These are phyloP conservation scores for Boletus patriciae DNA, from an alignment of 768 basidiomycete genomes.

Conservation along the genomic window DNA sequence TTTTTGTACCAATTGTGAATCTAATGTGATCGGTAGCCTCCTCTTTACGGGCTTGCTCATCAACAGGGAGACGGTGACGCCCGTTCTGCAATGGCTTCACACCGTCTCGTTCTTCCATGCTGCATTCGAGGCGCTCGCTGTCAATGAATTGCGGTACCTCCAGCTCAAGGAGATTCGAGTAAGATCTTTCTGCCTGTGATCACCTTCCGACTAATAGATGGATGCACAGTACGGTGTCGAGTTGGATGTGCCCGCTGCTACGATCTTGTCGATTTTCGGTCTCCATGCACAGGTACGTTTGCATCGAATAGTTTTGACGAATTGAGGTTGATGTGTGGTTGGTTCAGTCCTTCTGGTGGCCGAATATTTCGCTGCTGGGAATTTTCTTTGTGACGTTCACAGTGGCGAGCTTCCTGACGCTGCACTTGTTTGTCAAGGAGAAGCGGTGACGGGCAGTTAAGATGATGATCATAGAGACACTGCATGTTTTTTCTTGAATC, in stretches of 20 bases:
- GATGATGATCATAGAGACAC: background rate
- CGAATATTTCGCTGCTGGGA: slow-evolving; percentile 81
- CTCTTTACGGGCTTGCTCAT: slow-evolving; percentile 95
- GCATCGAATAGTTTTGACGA: background rate
- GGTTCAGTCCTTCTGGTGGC: slow-evolving; percentile 92
- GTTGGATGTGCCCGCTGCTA: slow-evolving; percentile 92
- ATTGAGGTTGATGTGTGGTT: slow-evolving; percentile 6
- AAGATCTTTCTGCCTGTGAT: slow-evolving; percentile 23
- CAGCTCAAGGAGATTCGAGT: slow-evolving; percentile 91
- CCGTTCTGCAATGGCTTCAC: slow-evolving; percentile 79
- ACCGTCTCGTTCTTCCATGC: slow-evolving; percentile 98
- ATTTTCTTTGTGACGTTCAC: slow-evolving; percentile 88
- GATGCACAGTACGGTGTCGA: slow-evolving; percentile 90
- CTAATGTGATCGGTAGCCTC: slow-evolving; percentile 50
- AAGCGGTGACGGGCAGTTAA: slow-evolving; percentile 30
- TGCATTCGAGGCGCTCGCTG: slow-evolving; percentile 95
- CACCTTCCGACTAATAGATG: slow-evolving; percentile 4
- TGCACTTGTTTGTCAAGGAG: slow-evolving; percentile 92
- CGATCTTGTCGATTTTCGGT: slow-evolving; percentile 93
- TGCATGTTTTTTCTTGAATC: background rate
- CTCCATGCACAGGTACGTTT: slow-evolving; percentile 76
- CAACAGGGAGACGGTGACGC: slow-evolving; percentile 83
- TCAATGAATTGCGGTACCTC: slow-evolving; percentile 93
- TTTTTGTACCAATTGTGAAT: slow-evolving; percentile 2
- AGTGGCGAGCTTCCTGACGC: slow-evolving; percentile 67